Base-by-base conservation (phyloP, 768 basidiomycete species). In the Amanita phalloides region DNA sequence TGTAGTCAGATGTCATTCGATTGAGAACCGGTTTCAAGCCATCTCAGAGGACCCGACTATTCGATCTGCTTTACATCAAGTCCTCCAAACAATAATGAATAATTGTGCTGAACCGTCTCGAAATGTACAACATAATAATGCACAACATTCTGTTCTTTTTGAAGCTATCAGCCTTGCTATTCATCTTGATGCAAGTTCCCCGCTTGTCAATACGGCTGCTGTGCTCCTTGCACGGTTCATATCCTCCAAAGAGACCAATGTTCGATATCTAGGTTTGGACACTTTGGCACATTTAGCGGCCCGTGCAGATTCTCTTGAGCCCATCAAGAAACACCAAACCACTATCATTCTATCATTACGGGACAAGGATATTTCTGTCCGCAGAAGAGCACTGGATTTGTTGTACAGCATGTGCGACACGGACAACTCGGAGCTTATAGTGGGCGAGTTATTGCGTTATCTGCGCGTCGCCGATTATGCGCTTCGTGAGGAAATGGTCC, bases 371-470 rank as follows among this genome's bases (percentile, higher is more conserved):
- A 96, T 99, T 55, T 94, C 91, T 21, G 94, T 99, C 43, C 81
- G 96, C 32, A 75, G 96, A 50, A 78, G 96, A 46, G 96, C 93
- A 9, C 75, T 99, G 54, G 96, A 99, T 68, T 75, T 99, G 48
- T 76, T 99, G 7, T 98, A 98, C 69, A 95, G 92, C 70, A 99
- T 99, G 96, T 98, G 96, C 66, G 96, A 99, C 64, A 76, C 85
- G n/a, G 86, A 90, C 61, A 99, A 97, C 67, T 90, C 95, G 4
- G 93, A 96, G 64, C 71, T 90, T 55, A 93, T 98, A 60, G 96
- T 99, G 32, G 94, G 88, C 35, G 95, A 99, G 67, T 76, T 99
- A 14, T 72, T 99, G 51, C 82, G 89, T 52, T 99, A 97, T 66
- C 79, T 99, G 53, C 82, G 82, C 63, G 82, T 96, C n/a, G 96